phyloP scores from a whole-genome alignment of 306 rosid genomes.

The Argentina anserina region DNA sequence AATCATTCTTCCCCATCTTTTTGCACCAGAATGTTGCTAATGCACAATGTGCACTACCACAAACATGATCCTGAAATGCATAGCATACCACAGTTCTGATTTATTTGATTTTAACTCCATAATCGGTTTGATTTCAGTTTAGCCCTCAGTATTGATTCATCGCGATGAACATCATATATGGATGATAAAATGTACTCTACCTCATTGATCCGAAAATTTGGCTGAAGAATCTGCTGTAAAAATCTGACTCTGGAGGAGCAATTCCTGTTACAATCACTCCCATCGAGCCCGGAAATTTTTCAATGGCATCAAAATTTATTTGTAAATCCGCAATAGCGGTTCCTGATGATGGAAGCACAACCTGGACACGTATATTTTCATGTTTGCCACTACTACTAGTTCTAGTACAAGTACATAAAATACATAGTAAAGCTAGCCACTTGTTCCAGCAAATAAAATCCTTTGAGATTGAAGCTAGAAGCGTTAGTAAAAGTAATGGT shows the following conservation, averaged over 20 bases:
- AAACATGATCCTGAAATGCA: constrained; percentile 50
- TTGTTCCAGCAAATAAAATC: no score
- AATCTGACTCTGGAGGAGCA: constrained; percentile 57
- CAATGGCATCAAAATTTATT: constrained; percentile 51
- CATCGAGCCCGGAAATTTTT: constrained; percentile 42
- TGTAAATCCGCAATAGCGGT: constrained; percentile 37
- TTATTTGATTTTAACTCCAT: no score
- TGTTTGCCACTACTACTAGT: no score
- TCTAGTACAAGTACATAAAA: no score
- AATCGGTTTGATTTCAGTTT: no score
- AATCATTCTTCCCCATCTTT: constrained; percentile 57
- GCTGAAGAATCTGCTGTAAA: constrained; percentile 55
- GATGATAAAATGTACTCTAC: constrained; percentile 18
- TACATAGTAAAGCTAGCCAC: no score
- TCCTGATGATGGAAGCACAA: constrained; percentile 51
- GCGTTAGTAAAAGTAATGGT: no score
- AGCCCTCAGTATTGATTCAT: no score
- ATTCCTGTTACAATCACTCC: constrained; percentile 56
- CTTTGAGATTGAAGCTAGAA: no score
- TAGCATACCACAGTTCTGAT: not conserved
- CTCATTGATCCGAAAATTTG: constrained; percentile 59
- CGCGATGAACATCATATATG: not conserved
- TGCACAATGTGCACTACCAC: constrained; percentile 69
- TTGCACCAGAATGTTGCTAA: constrained; percentile 62
- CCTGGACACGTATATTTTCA: no score